Conservation (phyloP, 257 asterid genomes). For the Gentiana straminea region DNA sequence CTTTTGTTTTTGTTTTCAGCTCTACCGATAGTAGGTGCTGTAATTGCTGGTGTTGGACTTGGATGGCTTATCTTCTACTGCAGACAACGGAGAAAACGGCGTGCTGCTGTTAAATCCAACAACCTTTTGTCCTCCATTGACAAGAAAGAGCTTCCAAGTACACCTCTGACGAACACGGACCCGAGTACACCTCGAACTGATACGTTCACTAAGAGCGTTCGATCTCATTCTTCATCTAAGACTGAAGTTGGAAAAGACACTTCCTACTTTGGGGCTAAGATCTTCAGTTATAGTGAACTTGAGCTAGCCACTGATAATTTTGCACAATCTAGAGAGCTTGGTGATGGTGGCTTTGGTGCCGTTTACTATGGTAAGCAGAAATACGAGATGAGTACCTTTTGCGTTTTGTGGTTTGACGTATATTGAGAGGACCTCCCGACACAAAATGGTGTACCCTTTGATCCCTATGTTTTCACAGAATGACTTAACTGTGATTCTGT, state of each 20-base stretch:
- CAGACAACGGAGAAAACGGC: slow-evolving; percentile 34
- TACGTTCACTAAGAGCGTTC: slow-evolving; percentile 45
- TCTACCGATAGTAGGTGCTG: slow-evolving; percentile 45
- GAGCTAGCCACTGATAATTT: slow-evolving; percentile 79
- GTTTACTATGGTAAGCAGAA: slow-evolving; percentile 61
- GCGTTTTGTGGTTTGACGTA: too few species aligned
- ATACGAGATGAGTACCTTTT: too few species aligned
- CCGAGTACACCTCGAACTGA: slow-evolving; percentile 19
- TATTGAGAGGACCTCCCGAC: too few species aligned
- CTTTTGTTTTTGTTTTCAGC: slow-evolving; percentile 34
- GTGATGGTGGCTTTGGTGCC: slow-evolving; percentile 89
- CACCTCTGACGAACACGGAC: slow-evolving; percentile 27
- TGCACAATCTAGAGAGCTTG: slow-evolving; percentile 49
- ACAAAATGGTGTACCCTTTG: too few species aligned
- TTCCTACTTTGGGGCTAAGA: slow-evolving; percentile 67
- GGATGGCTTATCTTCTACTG: slow-evolving; percentile 49
- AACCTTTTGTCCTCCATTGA: slow-evolving; percentile 9
- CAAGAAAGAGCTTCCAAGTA: slow-evolving; percentile 28
- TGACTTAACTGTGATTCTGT: too few species aligned
- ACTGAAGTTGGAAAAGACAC: slow-evolving; percentile 37
- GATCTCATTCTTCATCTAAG: slow-evolving; percentile 54
- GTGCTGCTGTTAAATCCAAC: slow-evolving; percentile 14
- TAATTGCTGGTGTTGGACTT: slow-evolving; percentile 45
- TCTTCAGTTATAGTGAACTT: slow-evolving; percentile 60
- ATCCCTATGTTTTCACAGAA: too few species aligned